Evolutionary conservation across 1,284 basidiomycete species (phyloP), one percentile per base, ranked within the genome.

Genomic region (Tylopilus orsonianus): DNA sequence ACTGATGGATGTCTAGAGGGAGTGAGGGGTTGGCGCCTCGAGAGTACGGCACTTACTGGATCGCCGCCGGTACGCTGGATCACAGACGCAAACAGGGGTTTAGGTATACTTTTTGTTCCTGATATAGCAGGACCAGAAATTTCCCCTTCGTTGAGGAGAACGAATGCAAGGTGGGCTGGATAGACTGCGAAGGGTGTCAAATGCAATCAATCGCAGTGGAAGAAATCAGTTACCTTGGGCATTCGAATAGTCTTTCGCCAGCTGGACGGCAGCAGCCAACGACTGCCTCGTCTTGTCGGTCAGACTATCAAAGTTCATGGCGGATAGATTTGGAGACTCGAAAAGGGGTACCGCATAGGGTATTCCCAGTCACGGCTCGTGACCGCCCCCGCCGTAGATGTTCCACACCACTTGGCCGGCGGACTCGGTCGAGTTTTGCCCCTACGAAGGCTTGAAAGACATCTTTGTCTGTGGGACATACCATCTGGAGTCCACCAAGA

Each of bases 391-490:
- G n/a, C n/a, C n/a, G n/a, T 14, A 12, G 8, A 37, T 46, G 52
- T 73, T 84, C 59, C 85, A 93, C 67, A 96, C 93, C 0, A 69
- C 73, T 13, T 87, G 81, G 63, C 92, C 92, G 8, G 93, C 93
- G n/a, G 93, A 95, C 67, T 83, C 87, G 14, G 78, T 92, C 49
- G 94, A 97, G 61, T 96, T 93, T 65, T 94, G 91, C 60, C 93
- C 92, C 12, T 77, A 79, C 51, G 72, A 74, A 14, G 70, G 71
- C 33, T 74, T 74, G 35, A 69, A 74, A 13, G 71, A 85, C 56
- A 69, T 93, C n/a, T 79, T 97, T 54, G 85, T 85, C 1, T 93
- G 91, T 61, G 93, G 93, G 16, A 96, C 94, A 0, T 97, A 97
- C 68, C 85, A 91, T 57, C 77, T 96, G 24, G 54, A 65, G 18